Evolutionary conservation across 2,329 filamentous ascomycete species (phyloP), one percentile per base, ranked within the genome.

Genomic region (Sarocladiaceae sp.): DNA sequence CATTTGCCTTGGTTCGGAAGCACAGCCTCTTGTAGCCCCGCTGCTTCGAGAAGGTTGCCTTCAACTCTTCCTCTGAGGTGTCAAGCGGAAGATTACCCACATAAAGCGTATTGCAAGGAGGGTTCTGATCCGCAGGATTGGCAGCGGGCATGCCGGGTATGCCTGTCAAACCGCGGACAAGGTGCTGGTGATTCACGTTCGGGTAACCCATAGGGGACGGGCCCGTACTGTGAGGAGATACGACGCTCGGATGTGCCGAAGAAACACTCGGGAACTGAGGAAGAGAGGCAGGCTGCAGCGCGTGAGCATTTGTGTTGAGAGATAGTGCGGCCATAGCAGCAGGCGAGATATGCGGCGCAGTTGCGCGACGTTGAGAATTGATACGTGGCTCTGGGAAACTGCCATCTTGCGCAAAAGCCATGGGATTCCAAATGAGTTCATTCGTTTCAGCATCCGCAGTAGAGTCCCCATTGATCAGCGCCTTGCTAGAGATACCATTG

Each of bases 101-200:
- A 63, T 99, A 97, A 6, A 99, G 78, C 0, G 94, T 99, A 65
- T 99, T 97, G 78, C 94, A 97, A 0, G 94, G 94, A 1, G 93
- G 93, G 61, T 97, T 97, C 69, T 97, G 89, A 64, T 99, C 93
- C 12, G 93, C 92, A 0, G 92, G 93, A 59, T 97, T 97, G 55
- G 90, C 88, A 0, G 92, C 46, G n/a, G n/a, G n/a, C n/a, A n/a
- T n/a, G n/a, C n/a, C n/a, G n/a, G n/a, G n/a, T n/a, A n/a, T n/a
- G n/a, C n/a, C n/a, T 79, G 78, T 60, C 79, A 86, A 53, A 74
- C 74, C 42, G 74, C 71, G 51, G 74, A 54, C 29, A 72, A 54
- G 62, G 3, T 40, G 44, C 11, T 23, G 50, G 35, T 46, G 39
- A 28, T 13, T 46, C 28, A 10, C 7, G 13, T 54, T 59, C 2